Percentiles rank a stretch among this genome's conserved stretches.
These are phyloP conservation scores for Amanita rubescens DNA, from an alignment of 768 basidiomycete genomes.

Conservation along the genomic window DNA sequence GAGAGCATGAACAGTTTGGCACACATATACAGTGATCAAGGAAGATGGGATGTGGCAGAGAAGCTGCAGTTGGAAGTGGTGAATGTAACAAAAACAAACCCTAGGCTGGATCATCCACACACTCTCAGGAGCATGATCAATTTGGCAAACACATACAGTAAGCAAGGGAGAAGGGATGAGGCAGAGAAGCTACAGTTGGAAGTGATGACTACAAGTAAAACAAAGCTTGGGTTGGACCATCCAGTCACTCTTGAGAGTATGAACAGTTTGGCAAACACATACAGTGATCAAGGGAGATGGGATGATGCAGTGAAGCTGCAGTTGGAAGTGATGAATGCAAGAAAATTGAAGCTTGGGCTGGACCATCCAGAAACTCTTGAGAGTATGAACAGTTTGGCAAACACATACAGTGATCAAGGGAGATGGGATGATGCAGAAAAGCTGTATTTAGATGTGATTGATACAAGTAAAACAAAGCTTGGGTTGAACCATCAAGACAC, in stretches of 20 bases:
- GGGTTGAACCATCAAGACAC: too few relatives aligned
- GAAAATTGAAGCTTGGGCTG: background rate
- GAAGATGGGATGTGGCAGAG: too few relatives aligned
- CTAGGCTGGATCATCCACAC: background rate
- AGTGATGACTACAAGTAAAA: background rate
- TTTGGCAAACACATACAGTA: too few relatives aligned
- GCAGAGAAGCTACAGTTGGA: background rate
- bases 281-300: background rate
- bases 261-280: background rate
- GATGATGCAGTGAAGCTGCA: background rate
- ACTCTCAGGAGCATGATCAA: too few relatives aligned
- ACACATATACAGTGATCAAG: background rate
- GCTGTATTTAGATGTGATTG: constrained; percentile 3
- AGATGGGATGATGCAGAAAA: too few relatives aligned
- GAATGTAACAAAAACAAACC: background rate
- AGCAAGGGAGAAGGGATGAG: background rate
- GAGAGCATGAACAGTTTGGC: constrained; percentile 1
- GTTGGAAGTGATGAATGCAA: background rate
- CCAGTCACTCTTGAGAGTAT: background rate
- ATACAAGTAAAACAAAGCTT: too few relatives aligned
- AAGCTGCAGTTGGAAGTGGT: background rate
- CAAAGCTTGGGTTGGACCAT: background rate
- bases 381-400: background rate
- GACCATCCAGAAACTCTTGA: background rate
- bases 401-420: too few relatives aligned